phyloP scores from a whole-genome alignment of 2,329 filamentous ascomycete species.

The Sarocladiaceae sp. region DNA sequence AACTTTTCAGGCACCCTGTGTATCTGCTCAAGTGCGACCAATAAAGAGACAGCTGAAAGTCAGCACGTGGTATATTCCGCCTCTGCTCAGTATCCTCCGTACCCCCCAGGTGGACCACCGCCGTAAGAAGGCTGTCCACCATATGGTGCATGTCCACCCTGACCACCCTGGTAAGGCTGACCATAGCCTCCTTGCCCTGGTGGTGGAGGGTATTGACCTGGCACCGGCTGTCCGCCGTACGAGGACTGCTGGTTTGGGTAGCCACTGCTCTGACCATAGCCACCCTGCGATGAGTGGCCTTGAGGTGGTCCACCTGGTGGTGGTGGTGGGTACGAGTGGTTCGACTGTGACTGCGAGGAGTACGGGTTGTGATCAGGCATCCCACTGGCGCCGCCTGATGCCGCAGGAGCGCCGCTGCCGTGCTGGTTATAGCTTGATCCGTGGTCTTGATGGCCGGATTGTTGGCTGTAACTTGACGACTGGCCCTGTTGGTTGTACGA shows the following conservation, averaged over 20 bases:
- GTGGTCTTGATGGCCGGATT: background rate
- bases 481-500: constrained; percentile 5
- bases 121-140: constrained; percentile 25
- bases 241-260: constrained; percentile 12
- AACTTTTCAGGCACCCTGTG: no score
- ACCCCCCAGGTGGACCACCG: constrained; percentile 1
- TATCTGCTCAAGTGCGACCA: background rate
- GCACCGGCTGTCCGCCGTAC: constrained; percentile 12
- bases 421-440: background rate
- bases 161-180: constrained; percentile 4
- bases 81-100: constrained; percentile 3
- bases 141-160: constrained; percentile 14
- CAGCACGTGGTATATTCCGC: background rate
- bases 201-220: constrained; percentile 10
- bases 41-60: background rate
- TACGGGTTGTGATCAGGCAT: constrained; percentile 4
- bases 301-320: constrained; percentile 18
- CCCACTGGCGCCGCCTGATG: background rate
- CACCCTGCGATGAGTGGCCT: constrained; percentile 12
- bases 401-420: background rate
- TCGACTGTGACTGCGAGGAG: constrained; percentile 5
- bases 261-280: constrained; percentile 15
- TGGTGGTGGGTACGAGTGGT: constrained; percentile 19
- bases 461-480: constrained; percentile 13
- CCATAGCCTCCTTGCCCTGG: constrained; percentile 4